These are phyloP conservation scores for Mycena epipterygia DNA, from an alignment of 768 basidiomycete genomes.

Conservation along the genomic window DNA sequence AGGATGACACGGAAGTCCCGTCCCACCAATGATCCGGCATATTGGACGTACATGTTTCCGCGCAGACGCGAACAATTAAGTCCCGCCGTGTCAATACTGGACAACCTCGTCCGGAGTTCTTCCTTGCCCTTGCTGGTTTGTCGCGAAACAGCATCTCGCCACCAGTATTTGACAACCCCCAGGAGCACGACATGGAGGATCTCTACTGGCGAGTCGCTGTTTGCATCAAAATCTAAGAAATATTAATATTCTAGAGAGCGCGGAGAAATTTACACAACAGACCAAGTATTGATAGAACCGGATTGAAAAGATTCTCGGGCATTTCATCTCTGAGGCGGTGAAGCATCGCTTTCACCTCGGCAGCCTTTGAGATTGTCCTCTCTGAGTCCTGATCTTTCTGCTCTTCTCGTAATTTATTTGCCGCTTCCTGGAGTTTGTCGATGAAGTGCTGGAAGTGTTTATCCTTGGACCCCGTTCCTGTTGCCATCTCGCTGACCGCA, in stretches of 20 bases:
- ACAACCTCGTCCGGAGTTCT: slow-evolving; percentile 14
- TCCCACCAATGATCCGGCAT: slow-evolving; percentile 37
- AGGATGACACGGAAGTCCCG: slow-evolving; percentile 30
- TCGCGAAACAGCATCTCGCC: slow-evolving; percentile 31
- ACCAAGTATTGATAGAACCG: slow-evolving; percentile 1
- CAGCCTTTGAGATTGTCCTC: not conserved
- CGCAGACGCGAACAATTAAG: slow-evolving; percentile 24
- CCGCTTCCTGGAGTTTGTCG: no score
- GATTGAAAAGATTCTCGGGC: slow-evolving; percentile 12
- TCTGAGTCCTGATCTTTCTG: not conserved
- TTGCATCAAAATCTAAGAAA: slow-evolving; percentile 40
- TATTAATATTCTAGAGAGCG: not conserved
- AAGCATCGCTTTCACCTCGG: not conserved
- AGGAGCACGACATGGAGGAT: slow-evolving; percentile 42
- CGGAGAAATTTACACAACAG: slow-evolving; percentile 34
- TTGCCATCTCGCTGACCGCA: no score
- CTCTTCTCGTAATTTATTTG: not conserved
- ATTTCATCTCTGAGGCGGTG: not conserved
- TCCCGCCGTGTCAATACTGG: slow-evolving; percentile 11
- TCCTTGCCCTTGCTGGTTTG: slow-evolving; percentile 18
- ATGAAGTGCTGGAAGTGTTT: no score
- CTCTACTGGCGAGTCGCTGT: slow-evolving; percentile 41
- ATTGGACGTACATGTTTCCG: slow-evolving; percentile 37
- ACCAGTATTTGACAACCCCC: slow-evolving; percentile 42
- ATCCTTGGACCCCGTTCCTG: no score